A percentile compares a stretch with the other conserved stretches of the same genome.
Conservation (phyloP, 352 stramenopile species). For the Phytophthora uliginosa region DNA sequence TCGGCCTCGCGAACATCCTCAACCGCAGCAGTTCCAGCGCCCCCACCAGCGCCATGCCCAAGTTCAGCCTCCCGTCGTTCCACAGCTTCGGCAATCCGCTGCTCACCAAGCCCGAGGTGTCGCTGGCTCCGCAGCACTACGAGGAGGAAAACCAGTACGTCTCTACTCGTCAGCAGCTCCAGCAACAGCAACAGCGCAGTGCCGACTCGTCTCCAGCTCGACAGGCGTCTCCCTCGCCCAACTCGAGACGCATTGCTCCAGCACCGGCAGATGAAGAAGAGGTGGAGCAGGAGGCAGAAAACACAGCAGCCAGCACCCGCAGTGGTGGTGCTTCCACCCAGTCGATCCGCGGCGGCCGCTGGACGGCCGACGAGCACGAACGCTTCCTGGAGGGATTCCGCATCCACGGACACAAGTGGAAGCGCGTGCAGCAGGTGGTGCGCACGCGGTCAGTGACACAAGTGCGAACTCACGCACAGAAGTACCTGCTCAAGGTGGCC, state of each 20-base stretch:
- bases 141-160: conserved; percentile 34
- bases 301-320: conserved; percentile 15
- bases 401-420: conserved; percentile 92
- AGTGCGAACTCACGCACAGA: conserved; percentile 90
- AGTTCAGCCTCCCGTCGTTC: conserved; percentile 82
- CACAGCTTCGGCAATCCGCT: conserved; percentile 79
- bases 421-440: conserved; percentile 91
- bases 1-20: conserved; percentile 86
- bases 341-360: conserved; percentile 84
- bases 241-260: conserved; percentile 59
- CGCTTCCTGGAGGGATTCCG: conserved; percentile 89
- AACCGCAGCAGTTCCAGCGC: conserved; percentile 54
- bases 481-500: conserved; percentile 92
- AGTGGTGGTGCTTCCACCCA: conserved; percentile 20
- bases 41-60: conserved; percentile 45
- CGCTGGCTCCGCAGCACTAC: conserved; percentile 46
- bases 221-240: conserved; percentile 40
- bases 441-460: conserved; percentile 90
- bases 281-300: conserved; percentile 61
- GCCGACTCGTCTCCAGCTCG: conserved; percentile 38
- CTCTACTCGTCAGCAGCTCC: conserved; percentile 25
- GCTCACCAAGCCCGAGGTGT: conserved; percentile 62
- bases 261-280: conserved; percentile 80
- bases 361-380: conserved; percentile 89
- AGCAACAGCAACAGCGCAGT: conserved; percentile 25